A percentile compares a stretch with the other conserved stretches of the same genome.
These are phyloP conservation scores for Penicillium verhagenii DNA, from an alignment of 495 filamentous ascomycete genomes.

Conservation along the genomic window DNA sequence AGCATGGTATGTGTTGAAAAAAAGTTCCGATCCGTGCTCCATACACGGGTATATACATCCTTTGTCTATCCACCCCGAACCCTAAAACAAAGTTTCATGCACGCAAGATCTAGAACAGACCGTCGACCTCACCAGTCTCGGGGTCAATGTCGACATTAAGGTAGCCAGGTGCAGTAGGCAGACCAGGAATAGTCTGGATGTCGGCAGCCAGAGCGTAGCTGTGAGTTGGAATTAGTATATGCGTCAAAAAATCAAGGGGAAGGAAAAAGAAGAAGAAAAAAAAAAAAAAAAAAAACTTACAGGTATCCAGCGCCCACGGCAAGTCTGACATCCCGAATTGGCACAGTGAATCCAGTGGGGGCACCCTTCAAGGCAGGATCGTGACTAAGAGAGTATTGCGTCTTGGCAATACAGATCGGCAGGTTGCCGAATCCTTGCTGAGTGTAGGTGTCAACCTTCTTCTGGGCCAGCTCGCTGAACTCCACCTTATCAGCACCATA, in stretches of 20 bases:
- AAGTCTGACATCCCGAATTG: constrained; percentile 90
- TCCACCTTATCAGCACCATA: constrained; percentile 90
- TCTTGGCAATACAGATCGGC: constrained; percentile 96
- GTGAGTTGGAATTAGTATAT: constrained; percentile 10
- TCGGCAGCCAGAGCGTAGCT: constrained; percentile 93
- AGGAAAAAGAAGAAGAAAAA: background rate
- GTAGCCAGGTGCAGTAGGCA: constrained; percentile 94
- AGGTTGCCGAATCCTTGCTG: constrained; percentile 88
- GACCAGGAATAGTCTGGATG: constrained; percentile 95
- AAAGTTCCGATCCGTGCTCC: background rate
- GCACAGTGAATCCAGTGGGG: constrained; percentile 93
- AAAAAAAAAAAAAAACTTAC: constrained; percentile 44
- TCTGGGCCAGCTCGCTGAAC: constrained; percentile 90
- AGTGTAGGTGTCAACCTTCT: constrained; percentile 93
- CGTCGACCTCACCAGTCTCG: constrained; percentile 94
- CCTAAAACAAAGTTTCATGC: background rate
- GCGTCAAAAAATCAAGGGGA: constrained; percentile 11
- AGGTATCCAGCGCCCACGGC: constrained; percentile 92
- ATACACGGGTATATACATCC: constrained; percentile 3
- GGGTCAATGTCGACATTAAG: constrained; percentile 92
- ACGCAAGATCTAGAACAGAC: constrained; percentile 68
- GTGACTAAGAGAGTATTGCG: constrained; percentile 94
- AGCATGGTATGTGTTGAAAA: constrained; percentile 23
- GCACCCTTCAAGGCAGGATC: constrained; percentile 93
- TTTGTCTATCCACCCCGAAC: background rate